Percentiles rank a stretch among this genome's conserved stretches.
phyloP scores from a whole-genome alignment of 2,329 filamentous ascomycete genomes.

The Claviceps lovelessii region DNA sequence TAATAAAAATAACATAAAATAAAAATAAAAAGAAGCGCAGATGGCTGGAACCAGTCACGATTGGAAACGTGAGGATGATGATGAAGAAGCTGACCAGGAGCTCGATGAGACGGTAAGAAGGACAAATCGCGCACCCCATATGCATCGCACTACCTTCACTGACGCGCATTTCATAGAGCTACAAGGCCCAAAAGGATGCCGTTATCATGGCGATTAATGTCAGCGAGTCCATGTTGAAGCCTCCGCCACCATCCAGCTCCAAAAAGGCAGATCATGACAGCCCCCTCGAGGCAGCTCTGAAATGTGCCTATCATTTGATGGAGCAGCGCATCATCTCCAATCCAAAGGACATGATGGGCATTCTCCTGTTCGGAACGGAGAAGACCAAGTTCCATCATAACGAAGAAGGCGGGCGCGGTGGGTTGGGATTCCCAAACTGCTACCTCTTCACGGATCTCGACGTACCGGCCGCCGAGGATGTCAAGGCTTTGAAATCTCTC shows the following conservation, averaged over 20 bases:
- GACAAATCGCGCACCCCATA: not conserved
- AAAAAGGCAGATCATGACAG: constrained; percentile 71
- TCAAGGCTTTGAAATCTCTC: constrained; percentile 62
- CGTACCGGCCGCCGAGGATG: constrained; percentile 72
- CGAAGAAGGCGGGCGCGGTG: constrained; percentile 44
- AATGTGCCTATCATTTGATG: constrained; percentile 91
- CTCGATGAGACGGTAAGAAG: constrained; percentile 45
- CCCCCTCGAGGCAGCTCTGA: constrained; percentile 68
- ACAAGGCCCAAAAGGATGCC: constrained; percentile 91
- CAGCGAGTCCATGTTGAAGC: constrained; percentile 70
- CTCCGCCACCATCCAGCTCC: constrained; percentile 46
- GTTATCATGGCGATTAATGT: constrained; percentile 92
- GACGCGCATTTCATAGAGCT: constrained; percentile 41
- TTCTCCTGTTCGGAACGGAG: constrained; percentile 80
- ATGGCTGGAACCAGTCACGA: constrained; percentile 26
- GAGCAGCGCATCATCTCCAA: constrained; percentile 96
- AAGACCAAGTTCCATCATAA: constrained; percentile 65
- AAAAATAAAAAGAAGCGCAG: not conserved
- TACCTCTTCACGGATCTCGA: constrained; percentile 84
- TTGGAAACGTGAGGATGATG: constrained; percentile 36
- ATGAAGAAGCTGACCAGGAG: constrained; percentile 48
- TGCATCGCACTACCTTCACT: not conserved
- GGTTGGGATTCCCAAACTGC: constrained; percentile 70
- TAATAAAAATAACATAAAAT: no score
- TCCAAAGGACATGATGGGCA: constrained; percentile 93